phyloP scores from a whole-genome alignment of 768 basidiomycete species.

The Mycena latifolia region DNA sequence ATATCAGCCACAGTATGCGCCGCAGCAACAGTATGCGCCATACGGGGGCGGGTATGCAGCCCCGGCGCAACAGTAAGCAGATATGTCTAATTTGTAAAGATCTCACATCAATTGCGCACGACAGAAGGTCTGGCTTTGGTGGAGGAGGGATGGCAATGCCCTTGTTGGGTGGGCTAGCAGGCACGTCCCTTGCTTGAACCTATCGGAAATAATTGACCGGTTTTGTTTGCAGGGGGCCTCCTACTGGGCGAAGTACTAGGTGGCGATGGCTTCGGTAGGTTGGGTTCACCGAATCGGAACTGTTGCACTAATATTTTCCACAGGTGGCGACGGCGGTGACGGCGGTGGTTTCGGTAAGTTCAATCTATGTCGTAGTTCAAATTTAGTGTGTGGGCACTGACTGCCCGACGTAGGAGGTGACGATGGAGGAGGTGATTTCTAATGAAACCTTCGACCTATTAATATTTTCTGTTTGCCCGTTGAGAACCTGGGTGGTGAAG shows the following conservation, averaged over 20 bases:
- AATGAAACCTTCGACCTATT: no score
- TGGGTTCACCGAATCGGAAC: constrained; percentile 30
- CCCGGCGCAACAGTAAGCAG: constrained; percentile 37
- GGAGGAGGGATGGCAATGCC: constrained; percentile 54
- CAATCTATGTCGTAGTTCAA: no score
- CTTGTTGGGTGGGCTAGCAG: constrained; percentile 39
- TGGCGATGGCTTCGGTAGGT: constrained; percentile 49
- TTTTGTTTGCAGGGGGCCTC: constrained; percentile 62
- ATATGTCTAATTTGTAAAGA: not conserved
- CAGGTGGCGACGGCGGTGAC: constrained; percentile 42
- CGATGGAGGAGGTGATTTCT: not conserved
- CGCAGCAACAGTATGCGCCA: constrained; percentile 34
- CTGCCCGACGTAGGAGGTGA: no score
- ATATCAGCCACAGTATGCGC: no score
- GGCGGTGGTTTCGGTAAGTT: constrained; percentile 37
- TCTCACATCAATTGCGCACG: constrained; percentile 3
- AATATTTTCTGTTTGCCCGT: not conserved
- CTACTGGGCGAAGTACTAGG: constrained; percentile 60
- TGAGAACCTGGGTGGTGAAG: no score
- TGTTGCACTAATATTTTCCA: not conserved
- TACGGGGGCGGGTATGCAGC: constrained; percentile 32
- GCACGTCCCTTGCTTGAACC: not conserved
- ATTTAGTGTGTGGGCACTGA: no score
- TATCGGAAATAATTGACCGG: not conserved
- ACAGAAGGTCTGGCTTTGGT: constrained; percentile 42